These are phyloP conservation scores for Zopfia rhizophila DNA, from an alignment of 2,329 filamentous ascomycete species.

Conservation along the genomic window DNA sequence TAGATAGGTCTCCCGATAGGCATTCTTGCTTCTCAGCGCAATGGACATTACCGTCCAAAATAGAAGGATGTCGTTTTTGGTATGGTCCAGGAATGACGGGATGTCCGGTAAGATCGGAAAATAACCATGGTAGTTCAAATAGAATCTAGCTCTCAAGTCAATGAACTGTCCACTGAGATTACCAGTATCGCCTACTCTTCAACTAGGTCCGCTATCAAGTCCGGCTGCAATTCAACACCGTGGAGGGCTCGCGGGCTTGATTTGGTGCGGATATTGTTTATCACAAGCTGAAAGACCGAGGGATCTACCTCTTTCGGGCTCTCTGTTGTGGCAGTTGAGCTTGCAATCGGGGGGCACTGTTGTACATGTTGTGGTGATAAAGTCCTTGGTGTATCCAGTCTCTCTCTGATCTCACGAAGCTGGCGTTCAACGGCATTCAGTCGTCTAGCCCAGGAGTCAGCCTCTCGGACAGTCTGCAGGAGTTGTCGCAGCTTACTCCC, in stretches of 20 bases:
- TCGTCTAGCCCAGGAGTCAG: no score
- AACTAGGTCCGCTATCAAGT: slow-evolving; percentile 1
- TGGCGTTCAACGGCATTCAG: slow-evolving; percentile 2
- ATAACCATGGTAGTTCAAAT: no score
- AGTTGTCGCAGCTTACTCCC: slow-evolving; percentile 2
- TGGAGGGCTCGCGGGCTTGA: not conserved
- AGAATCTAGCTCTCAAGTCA: no score
- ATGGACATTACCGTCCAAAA: slow-evolving; percentile 1
- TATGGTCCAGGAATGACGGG: not conserved
- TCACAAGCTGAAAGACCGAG: no score
- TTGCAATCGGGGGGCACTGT: no score
- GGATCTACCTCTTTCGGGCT: no score
- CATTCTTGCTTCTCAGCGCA: not conserved
- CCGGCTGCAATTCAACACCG: not conserved
- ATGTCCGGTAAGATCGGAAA: not conserved
- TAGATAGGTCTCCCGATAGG: not conserved
- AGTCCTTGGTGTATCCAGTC: not conserved
- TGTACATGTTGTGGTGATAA: not conserved
- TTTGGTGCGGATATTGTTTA: no score
- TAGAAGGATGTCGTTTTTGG: not conserved
- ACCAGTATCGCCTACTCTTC: slow-evolving; percentile 3
- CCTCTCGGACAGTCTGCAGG: no score
- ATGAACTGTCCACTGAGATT: no score
- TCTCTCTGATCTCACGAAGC: slow-evolving; percentile 5
- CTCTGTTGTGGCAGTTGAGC: no score